Conservation (phyloP, 2,329 filamentous ascomycete genomes). For the Hawksworthiomyces lignivorus region DNA sequence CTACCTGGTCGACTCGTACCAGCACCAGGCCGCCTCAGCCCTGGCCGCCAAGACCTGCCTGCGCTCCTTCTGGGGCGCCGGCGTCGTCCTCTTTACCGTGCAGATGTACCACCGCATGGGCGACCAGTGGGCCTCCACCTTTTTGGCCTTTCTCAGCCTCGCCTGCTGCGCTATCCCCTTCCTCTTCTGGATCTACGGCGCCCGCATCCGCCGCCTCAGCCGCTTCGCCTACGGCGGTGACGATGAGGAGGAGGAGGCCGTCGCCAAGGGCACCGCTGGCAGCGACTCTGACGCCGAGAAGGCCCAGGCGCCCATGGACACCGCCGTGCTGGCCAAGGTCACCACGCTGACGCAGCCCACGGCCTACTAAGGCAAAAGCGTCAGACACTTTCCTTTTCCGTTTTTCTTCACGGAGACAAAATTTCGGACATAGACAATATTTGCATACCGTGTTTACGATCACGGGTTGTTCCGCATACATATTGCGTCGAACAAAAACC, state of each 20-base stretch:
- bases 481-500: too few species aligned
- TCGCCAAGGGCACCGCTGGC: constrained; percentile 16
- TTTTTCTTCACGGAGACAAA: too few species aligned
- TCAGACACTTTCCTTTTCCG: too few species aligned
- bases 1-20: constrained; percentile 59
- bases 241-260: constrained; percentile 32
- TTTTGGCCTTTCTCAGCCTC: constrained; percentile 66
- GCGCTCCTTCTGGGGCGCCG: constrained; percentile 72
- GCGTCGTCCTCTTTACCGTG: constrained; percentile 67
- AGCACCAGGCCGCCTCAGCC: constrained; percentile 69
- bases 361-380: background rate
- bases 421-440: too few species aligned
- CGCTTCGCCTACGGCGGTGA: constrained; percentile 66
- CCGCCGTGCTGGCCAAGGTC: too few species aligned
- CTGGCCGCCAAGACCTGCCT: constrained; percentile 77
- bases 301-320: background rate
- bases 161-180: constrained; percentile 78
- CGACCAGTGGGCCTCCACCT: constrained; percentile 66
- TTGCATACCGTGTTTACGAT: too few species aligned
- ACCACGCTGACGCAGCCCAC: background rate
- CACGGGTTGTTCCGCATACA: too few species aligned
- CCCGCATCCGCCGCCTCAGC: constrained; percentile 57
- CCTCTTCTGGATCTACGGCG: constrained; percentile 72
- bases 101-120: constrained; percentile 72
- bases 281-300: constrained; percentile 7